A percentile compares a stretch with the other conserved stretches of the same genome.
phyloP scores from a whole-genome alignment of 164 flowering plant species.

The Tetracentron sinense region DNA sequence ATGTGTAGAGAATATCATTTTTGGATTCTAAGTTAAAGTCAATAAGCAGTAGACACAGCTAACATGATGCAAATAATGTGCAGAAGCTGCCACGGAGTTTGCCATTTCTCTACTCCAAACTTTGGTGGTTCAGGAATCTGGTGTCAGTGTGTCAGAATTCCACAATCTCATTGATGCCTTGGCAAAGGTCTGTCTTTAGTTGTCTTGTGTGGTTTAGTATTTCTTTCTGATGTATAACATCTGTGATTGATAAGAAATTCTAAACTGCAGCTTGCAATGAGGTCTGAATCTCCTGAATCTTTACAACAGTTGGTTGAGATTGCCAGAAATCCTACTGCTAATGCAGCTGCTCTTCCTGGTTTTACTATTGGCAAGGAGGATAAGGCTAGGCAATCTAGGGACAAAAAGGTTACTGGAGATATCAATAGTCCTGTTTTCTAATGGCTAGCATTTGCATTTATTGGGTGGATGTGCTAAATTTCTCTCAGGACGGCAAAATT shows the following conservation, averaged over 20 bases:
- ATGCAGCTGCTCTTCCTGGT: slow-evolving; percentile 29
- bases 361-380: slow-evolving; percentile 58
- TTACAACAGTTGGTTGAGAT: slow-evolving; percentile 79
- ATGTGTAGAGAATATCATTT: slow-evolving; percentile 23
- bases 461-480: neutral
- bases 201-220: neutral
- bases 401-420: slow-evolving; percentile 58
- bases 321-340: slow-evolving; percentile 66
- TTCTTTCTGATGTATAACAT: neutral
- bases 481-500: neutral
- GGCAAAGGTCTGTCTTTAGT: slow-evolving; percentile 55
- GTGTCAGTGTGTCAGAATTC: slow-evolving; percentile 66
- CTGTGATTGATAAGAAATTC: slow-evolving; percentile 1
- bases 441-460: neutral
- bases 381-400: slow-evolving; percentile 48
- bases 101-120: slow-evolving; percentile 74
- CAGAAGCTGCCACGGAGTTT: slow-evolving; percentile 94
- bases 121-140: slow-evolving; percentile 67
- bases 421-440: neutral
- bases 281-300: slow-evolving; percentile 89
- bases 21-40: neutral
- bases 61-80: slow-evolving; percentile 23
- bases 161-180: slow-evolving; percentile 89
- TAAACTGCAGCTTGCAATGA: slow-evolving; percentile 62
- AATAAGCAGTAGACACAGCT: slow-evolving; percentile 1